Percentiles rank a stretch among this genome's conserved stretches.
phyloP scores from a whole-genome alignment of 2,329 filamentous ascomycete species.

The Aspergillus spinulosporus region DNA sequence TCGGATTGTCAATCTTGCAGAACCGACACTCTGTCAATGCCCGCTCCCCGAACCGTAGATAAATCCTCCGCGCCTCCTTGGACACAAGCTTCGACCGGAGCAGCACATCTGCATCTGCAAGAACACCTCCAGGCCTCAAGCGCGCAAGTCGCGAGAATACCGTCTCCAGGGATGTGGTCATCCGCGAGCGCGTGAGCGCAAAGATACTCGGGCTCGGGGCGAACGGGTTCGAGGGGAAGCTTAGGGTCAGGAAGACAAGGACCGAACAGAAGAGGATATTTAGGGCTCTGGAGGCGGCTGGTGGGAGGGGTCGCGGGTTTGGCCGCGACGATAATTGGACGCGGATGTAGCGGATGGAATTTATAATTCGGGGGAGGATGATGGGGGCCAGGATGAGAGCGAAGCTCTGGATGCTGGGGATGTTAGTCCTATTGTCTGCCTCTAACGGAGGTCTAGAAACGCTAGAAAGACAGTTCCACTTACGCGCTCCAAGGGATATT shows the following conservation, averaged over 20 bases:
- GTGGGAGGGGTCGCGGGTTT: constrained; percentile 39
- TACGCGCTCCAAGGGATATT: constrained; percentile 37
- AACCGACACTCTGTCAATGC: constrained; percentile 76
- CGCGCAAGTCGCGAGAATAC: constrained; percentile 72
- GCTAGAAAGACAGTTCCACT: constrained; percentile 15
- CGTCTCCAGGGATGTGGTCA: constrained; percentile 81
- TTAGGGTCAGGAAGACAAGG: constrained; percentile 57
- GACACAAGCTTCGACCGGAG: constrained; percentile 69
- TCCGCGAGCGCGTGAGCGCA: constrained; percentile 70
- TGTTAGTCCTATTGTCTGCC: not conserved
- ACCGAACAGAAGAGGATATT: constrained; percentile 57
- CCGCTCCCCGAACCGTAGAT: constrained; percentile 77
- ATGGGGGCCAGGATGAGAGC: constrained; percentile 47
- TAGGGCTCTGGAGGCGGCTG: constrained; percentile 39
- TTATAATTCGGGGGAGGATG: constrained; percentile 41
- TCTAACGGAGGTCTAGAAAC: no score
- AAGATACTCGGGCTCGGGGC: constrained; percentile 67
- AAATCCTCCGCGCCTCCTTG: constrained; percentile 72
- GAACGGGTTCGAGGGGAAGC: constrained; percentile 67
- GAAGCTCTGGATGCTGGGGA: constrained; percentile 43
- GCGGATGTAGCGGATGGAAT: constrained; percentile 38
- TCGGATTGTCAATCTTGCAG: constrained; percentile 69
- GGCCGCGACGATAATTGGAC: constrained; percentile 38
- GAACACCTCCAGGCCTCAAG: constrained; percentile 39
- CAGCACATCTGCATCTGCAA: constrained; percentile 59